Evolutionary conservation across 768 basidiomycete genomes (phyloP).

Genomic region (Boletus tomentosulus): DNA sequence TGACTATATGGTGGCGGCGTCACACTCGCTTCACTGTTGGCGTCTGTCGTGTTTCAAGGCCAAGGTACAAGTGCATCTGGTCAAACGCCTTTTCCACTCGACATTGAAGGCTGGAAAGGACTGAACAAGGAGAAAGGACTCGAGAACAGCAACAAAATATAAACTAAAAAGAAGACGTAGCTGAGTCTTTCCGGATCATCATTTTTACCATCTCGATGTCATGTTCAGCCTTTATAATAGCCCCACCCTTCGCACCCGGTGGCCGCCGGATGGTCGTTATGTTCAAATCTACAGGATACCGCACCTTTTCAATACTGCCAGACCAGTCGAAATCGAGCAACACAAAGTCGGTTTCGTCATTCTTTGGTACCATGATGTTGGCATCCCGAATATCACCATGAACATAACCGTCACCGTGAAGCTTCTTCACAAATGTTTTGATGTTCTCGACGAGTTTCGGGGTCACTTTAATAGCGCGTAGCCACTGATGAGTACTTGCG

Average conservation of each 20-base stretch:
- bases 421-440: neutral
- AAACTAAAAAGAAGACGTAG: no score
- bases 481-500: no score
- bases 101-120: no score
- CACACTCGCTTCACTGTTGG: no score
- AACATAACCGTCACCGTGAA: conserved; percentile 17
- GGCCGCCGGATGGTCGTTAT: neutral
- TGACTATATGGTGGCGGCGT: no score
- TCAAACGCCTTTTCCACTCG: no score
- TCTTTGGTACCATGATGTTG: conserved; percentile 17
- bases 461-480: no score
- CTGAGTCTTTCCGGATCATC: no score
- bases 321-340: conserved; percentile 25
- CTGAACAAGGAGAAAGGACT: no score
- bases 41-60: no score
- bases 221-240: neutral
- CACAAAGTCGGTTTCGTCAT: conserved; percentile 2
- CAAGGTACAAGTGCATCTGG: no score
- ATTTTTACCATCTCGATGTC: neutral
- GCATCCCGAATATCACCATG: conserved; percentile 22
- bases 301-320: neutral
- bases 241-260: neutral
- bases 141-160: no score
- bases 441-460: neutral
- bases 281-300: neutral